phyloP scores from a whole-genome alignment of 495 filamentous ascomycete genomes.

The Lichenothelia convexa region DNA sequence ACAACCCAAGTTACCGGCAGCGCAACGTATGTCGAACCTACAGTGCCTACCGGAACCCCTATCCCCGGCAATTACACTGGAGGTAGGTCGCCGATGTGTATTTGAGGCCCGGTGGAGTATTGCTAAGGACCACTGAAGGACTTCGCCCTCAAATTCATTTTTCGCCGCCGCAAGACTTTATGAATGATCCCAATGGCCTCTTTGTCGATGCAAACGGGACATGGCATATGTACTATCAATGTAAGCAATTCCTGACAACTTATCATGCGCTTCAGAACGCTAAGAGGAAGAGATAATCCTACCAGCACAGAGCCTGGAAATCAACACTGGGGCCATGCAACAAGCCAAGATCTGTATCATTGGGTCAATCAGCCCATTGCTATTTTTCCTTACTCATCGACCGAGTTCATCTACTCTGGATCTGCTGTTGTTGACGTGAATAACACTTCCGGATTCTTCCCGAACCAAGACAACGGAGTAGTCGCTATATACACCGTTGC shows the following conservation, averaged over 20 bases:
- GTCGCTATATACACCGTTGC: constrained; percentile 35
- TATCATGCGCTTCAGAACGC: too few relatives aligned
- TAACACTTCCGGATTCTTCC: constrained; percentile 40
- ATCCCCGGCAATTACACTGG: constrained; percentile 26
- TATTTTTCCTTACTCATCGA: constrained; percentile 25
- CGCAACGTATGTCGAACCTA: constrained; percentile 12
- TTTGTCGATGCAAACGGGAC: constrained; percentile 28
- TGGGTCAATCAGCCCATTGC: constrained; percentile 35
- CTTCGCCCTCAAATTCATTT: constrained; percentile 37
- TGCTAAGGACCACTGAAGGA: too few relatives aligned
- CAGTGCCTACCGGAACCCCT: constrained; percentile 22
- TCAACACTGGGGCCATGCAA: constrained; percentile 26
- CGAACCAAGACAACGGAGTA: constrained; percentile 29
- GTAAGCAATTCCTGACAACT: constrained; percentile 6
- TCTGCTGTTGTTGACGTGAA: constrained; percentile 32
- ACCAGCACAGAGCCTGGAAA: constrained; percentile 29
- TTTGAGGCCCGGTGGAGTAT: too few relatives aligned
- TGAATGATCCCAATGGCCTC: constrained; percentile 45
- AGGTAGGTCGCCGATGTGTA: too few relatives aligned
- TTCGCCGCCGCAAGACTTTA: constrained; percentile 32
- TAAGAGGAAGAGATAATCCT: constrained; percentile 30
- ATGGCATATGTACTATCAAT: constrained; percentile 39
- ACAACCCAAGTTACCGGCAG: too few relatives aligned
- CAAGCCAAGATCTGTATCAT: constrained; percentile 29
- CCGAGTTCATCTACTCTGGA: constrained; percentile 30